Base-by-base conservation (phyloP, 2,329 filamentous ascomycete species). In the Fusarium heterosporum region DNA sequence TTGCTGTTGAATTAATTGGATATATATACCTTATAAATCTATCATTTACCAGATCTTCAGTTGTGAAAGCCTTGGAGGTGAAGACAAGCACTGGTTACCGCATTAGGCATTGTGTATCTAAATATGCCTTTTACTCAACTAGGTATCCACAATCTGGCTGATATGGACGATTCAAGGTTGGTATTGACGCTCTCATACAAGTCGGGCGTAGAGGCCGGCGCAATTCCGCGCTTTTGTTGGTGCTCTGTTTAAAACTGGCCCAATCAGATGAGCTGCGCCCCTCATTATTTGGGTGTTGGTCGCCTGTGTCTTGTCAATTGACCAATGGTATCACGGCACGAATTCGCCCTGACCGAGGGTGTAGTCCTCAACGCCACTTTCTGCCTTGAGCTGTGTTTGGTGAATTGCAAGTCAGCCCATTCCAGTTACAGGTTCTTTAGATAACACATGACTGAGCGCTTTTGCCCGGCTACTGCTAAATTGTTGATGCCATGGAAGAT, bases 351-450 rank as follows among this genome's bases (percentile, higher is more conserved):
- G 9, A 32, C n/a, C 29, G 51, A 41, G 25, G 52, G 49, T 62
- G 59, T 62, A 36, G 49, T 42, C 48, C 36, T 55, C 40, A 10
- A 32, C 22, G 12, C 16, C 28, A 43, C 28, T 19, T 41, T 60
- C 55, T 55, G 56, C 59, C 59, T 62, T 26, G 36, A 57, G 60
- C 60, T 41, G 43, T 55, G 48, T 30, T 34, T n/a, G 17, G 19
- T 30, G 39, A 43, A 10, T 43, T 45, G 30, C 30, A 2, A 14
- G 14, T 53, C 32, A 36, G 22, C 34, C n/a, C n/a, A 25, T 48
- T 26, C 12, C 12, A 53, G 17, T 22, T 16, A 17, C n/a, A 36
- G n/a, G 16, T 9, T n/a, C 2, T 7, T 29, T 4, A 29, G 11
- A 9, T 5, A 9, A 9, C 28, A 29, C 28, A 29, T 29, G 28